Percentiles rank a stretch among this genome's conserved stretches.
Conservation (phyloP, 208 protist genomes). For the Trypanosoma boissoni region DNA sequence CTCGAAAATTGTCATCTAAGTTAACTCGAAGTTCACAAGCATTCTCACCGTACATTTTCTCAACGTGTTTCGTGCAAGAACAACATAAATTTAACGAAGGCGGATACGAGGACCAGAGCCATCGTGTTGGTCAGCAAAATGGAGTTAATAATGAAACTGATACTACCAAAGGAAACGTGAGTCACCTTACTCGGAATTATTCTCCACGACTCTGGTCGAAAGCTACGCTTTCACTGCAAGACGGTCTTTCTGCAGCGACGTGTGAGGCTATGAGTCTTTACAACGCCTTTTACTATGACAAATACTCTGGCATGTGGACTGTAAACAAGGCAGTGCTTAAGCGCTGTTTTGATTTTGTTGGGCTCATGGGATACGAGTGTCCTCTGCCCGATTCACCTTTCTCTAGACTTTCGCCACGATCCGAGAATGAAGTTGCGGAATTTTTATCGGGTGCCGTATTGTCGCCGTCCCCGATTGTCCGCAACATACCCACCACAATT, state of each 20-base stretch:
- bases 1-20: too few species aligned
- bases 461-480: too few species aligned
- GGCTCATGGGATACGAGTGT: slow-evolving; percentile 70
- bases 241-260: neutral
- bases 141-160: neutral
- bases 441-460: too few species aligned
- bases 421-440: too few species aligned
- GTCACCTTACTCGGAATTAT: neutral
- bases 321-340: slow-evolving; percentile 73
- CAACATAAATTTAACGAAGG: neutral
- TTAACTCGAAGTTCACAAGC: too few species aligned
- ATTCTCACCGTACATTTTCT: too few species aligned
- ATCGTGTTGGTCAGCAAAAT: neutral
- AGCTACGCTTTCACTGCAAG: neutral
- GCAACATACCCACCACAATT: too few species aligned
- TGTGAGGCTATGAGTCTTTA: slow-evolving; percentile 48
- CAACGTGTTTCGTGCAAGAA: too few species aligned
- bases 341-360: slow-evolving; percentile 68
- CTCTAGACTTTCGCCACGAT: too few species aligned
- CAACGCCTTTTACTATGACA: slow-evolving; percentile 69
- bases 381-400: too few species aligned
- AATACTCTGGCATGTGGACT: slow-evolving; percentile 38
- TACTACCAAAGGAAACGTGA: too few species aligned
- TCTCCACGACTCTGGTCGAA: neutral
- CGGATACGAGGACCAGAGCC: slow-evolving; percentile 1